Conservation (phyloP, 441 rosid genomes). For the Gossypium davidsonii region DNA sequence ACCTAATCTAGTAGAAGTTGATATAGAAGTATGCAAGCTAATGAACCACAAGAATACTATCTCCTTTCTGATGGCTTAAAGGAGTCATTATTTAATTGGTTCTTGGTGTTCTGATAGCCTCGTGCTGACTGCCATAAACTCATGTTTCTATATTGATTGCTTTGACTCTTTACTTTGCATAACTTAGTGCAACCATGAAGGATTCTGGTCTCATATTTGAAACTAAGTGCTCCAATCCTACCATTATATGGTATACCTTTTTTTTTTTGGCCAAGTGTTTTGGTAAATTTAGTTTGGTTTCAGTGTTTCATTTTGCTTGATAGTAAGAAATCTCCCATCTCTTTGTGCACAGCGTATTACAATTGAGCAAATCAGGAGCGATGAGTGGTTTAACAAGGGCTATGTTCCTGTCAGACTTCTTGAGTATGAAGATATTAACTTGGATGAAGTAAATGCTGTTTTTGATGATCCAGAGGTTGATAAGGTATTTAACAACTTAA, state of each 20-base stretch:
- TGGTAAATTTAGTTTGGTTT: not conserved
- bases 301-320: slow-evolving; percentile 11
- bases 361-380: slow-evolving; percentile 66
- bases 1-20: not conserved
- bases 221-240: not conserved
- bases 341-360: slow-evolving; percentile 63
- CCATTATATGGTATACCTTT: not conserved
- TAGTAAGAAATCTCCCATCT: slow-evolving; percentile 8
- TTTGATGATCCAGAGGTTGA: slow-evolving; percentile 84
- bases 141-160: slow-evolving; percentile 3
- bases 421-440: slow-evolving; percentile 83
- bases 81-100: slow-evolving; percentile 3
- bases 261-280: slow-evolving; percentile 21
- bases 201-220: slow-evolving; percentile 8
- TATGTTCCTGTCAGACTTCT: slow-evolving; percentile 64
- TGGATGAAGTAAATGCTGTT: slow-evolving; percentile 92
- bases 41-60: not conserved
- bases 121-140: not conserved
- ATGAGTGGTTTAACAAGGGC: slow-evolving; percentile 76
- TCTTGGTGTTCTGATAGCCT: not conserved
- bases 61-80: slow-evolving; percentile 1
- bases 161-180: not conserved
- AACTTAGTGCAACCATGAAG: slow-evolving; percentile 10
- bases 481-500: slow-evolving; percentile 21
- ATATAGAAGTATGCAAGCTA: not conserved